A percentile compares a stretch with the other conserved stretches of the same genome.
Conservation (phyloP, 2,329 filamentous ascomycete genomes). For the Teratosphaeriaceae sp. region DNA sequence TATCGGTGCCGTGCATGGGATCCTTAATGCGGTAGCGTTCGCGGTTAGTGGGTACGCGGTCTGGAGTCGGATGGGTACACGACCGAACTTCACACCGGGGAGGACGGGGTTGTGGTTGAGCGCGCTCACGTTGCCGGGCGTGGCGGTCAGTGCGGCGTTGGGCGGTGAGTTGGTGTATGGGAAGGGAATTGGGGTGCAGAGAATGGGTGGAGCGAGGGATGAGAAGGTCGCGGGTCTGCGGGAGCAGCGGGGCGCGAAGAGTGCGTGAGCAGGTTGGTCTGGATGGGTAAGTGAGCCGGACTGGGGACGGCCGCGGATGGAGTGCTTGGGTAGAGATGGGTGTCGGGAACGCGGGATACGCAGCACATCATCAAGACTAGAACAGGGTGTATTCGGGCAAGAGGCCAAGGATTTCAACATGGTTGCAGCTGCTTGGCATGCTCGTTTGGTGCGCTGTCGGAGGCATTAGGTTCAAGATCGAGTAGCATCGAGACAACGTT, state of each 20-base stretch:
- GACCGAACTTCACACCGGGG: constrained; percentile 1
- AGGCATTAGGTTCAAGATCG: too few species aligned
- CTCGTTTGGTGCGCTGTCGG: too few species aligned
- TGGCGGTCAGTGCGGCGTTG: constrained; percentile 4
- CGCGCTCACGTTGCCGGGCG: constrained; percentile 6
- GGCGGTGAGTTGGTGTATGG: constrained; percentile 6
- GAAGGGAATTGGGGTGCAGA: constrained; percentile 6
- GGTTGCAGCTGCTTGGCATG: too few species aligned
- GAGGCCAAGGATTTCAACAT: too few species aligned
- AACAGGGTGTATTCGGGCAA: too few species aligned
- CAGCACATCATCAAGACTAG: too few species aligned
- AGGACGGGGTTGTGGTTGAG: constrained; percentile 3
- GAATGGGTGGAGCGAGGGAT: constrained; percentile 4
- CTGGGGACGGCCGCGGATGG: too few species aligned
- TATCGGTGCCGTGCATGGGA: constrained; percentile 5
- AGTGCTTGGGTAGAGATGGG: too few species aligned
- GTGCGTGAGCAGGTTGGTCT: too few species aligned
- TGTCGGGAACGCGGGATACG: too few species aligned
- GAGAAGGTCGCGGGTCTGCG: constrained; percentile 3
- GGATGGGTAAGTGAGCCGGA: too few species aligned
- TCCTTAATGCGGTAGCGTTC: constrained; percentile 4
- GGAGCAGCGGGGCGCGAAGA: constrained; percentile 1
- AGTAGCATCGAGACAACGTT: too few species aligned
- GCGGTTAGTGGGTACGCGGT: constrained; percentile 5
- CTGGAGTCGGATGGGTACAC: neutral